phyloP scores from a whole-genome alignment of 371 early-diverging fungal species.

The Rhizomucor pusillus region DNA sequence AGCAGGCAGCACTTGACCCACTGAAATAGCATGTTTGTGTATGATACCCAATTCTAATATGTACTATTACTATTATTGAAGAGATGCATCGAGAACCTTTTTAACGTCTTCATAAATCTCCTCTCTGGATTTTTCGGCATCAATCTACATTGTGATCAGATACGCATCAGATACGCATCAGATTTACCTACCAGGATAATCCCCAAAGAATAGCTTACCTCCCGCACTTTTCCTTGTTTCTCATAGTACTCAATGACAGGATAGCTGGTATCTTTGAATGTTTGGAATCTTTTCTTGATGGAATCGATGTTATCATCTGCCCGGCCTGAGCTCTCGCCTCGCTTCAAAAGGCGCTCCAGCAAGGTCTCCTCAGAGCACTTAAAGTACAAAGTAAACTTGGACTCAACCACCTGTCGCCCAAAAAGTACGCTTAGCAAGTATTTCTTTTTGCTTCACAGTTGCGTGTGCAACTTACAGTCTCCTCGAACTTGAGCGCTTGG shows the following conservation, averaged over 20 bases:
- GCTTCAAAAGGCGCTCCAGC: constrained; percentile 83
- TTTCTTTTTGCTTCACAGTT: background rate
- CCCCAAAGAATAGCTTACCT: constrained; percentile 32
- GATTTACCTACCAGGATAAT: too few species aligned
- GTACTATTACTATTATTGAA: background rate
- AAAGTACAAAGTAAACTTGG: constrained; percentile 82
- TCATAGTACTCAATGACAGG: constrained; percentile 88
- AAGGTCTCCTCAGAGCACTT: constrained; percentile 92
- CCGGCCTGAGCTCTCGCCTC: constrained; percentile 92
- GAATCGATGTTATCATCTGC: constrained; percentile 95
- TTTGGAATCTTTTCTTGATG: constrained; percentile 91
- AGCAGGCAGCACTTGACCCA: too few species aligned
- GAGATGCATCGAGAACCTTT: constrained; percentile 71
- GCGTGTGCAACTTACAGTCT: constrained; percentile 46
- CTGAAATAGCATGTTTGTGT: too few species aligned
- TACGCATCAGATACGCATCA: background rate
- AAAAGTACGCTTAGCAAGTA: background rate
- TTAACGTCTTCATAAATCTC: constrained; percentile 65
- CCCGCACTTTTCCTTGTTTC: constrained; percentile 73
- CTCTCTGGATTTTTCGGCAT: constrained; percentile 63
- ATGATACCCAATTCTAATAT: background rate
- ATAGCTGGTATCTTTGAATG: constrained; percentile 80
- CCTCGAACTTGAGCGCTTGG: constrained; percentile 92
- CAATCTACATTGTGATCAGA: background rate
- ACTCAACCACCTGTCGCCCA: constrained; percentile 41